Percentiles rank a stretch among this genome's conserved stretches.
Evolutionary conservation across 768 basidiomycete species (phyloP).

Genomic region (Nidularia pulvinata): DNA sequence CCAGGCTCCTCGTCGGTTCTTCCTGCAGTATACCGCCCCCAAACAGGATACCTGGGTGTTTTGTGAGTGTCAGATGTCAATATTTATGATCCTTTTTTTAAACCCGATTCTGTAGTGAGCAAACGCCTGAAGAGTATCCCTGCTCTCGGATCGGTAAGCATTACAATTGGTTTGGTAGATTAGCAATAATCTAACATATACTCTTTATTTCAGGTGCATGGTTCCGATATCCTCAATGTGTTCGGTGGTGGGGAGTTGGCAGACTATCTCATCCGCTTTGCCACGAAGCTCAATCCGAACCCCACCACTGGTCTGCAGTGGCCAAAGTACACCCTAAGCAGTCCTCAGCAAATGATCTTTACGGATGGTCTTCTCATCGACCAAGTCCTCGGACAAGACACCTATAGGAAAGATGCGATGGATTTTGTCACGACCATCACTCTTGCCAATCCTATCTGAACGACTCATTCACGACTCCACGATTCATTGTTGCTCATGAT

Average conservation of each 20-base stretch:
- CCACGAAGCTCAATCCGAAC: slow-evolving; percentile 38
- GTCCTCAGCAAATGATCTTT: slow-evolving; percentile 34
- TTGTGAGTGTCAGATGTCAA: slow-evolving; percentile 17
- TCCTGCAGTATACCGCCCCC: slow-evolving; percentile 31
- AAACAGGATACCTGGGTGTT: slow-evolving; percentile 41
- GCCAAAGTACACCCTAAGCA: slow-evolving; percentile 33
- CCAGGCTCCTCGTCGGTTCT: slow-evolving; percentile 46
- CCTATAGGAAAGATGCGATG: slow-evolving; percentile 34
- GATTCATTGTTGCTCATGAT: background rate
- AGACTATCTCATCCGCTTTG: slow-evolving; percentile 46
- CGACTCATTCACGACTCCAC: background rate
- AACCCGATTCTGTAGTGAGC: slow-evolving; percentile 28
- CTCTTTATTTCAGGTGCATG: slow-evolving; percentile 29
- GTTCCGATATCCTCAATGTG: slow-evolving; percentile 37
- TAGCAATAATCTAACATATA: background rate
- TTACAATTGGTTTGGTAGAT: background rate
- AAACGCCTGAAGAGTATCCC: slow-evolving; percentile 42
- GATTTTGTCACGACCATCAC: slow-evolving; percentile 22
- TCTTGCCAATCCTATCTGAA: slow-evolving; percentile 21
- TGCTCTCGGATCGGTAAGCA: slow-evolving; percentile 40
- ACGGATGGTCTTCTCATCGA: slow-evolving; percentile 24
- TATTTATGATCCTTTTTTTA: background rate
- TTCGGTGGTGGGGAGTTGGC: slow-evolving; percentile 40
- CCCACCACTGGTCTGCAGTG: slow-evolving; percentile 28
- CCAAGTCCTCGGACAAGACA: slow-evolving; percentile 32